Percentiles rank a stretch among this genome's conserved stretches.
Evolutionary conservation across 208 protist genomes (phyloP).

Genomic region (Wallacemonas collosoma): DNA sequence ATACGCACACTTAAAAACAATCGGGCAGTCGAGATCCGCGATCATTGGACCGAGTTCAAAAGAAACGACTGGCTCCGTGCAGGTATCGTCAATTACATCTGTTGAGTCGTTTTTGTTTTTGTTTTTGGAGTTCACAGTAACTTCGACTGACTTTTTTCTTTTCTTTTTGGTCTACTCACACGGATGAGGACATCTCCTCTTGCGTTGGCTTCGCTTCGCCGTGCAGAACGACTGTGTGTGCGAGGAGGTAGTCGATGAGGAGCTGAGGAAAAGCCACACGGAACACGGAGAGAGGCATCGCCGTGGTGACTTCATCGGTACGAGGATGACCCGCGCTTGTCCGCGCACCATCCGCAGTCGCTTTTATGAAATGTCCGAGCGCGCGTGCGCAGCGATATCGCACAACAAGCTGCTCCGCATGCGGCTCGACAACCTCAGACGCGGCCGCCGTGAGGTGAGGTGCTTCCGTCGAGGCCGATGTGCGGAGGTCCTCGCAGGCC

Average conservation of each 20-base stretch:
- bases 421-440: conserved; percentile 37
- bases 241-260: conserved; percentile 77
- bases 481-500: conserved; percentile 53
- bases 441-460: conserved; percentile 21
- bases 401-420: conserved; percentile 66
- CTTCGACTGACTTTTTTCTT: too few relatives aligned
- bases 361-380: neutral
- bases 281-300: conserved; percentile 82
- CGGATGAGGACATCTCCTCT: too few relatives aligned
- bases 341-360: neutral
- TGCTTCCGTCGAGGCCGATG: conserved; percentile 26
- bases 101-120: too few relatives aligned
- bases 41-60: too few relatives aligned
- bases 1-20: too few relatives aligned
- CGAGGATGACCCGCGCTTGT: neutral
- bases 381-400: conserved; percentile 41
- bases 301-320: conserved; percentile 17
- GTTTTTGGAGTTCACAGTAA: too few relatives aligned
- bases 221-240: conserved; percentile 60
- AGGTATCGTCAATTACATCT: too few relatives aligned
- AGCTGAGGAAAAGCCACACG: conserved; percentile 71
- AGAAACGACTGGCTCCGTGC: too few relatives aligned
- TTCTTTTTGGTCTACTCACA: too few relatives aligned
- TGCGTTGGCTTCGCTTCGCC: neutral
- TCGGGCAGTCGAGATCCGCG: too few relatives aligned